phyloP scores from a whole-genome alignment of 2,329 filamentous ascomycete genomes.

The Trichoderma sp. region DNA sequence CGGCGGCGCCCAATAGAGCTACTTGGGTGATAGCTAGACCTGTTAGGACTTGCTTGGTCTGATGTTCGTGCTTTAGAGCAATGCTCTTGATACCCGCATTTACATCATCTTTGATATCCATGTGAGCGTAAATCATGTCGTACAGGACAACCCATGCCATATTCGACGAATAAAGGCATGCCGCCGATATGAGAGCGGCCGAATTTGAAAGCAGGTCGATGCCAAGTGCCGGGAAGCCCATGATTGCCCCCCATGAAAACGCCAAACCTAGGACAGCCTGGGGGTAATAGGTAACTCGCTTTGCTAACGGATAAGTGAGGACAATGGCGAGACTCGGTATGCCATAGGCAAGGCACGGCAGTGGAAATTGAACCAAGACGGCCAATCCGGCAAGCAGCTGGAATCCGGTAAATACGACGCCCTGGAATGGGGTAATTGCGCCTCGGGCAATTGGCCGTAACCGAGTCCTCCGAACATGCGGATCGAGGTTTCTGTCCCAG shows the following conservation, averaged over 20 bases:
- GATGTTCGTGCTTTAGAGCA: conserved; percentile 70
- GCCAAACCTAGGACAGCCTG: conserved; percentile 79
- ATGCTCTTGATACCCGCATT: conserved; percentile 89
- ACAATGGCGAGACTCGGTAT: conserved; percentile 73
- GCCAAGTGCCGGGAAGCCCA: conserved; percentile 82
- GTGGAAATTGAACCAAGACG: conserved; percentile 72
- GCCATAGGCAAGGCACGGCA: conserved; percentile 70
- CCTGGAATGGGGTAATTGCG: conserved; percentile 69
- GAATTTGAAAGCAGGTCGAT: conserved; percentile 66
- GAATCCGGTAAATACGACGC: conserved; percentile 67
- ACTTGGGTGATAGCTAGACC: conserved; percentile 69
- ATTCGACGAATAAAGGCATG: conserved; percentile 71
- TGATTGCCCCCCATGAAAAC: conserved; percentile 84
- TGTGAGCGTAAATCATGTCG: conserved; percentile 91
- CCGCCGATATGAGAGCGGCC: conserved; percentile 62
- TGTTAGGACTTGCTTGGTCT: conserved; percentile 72
- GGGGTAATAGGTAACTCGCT: conserved; percentile 83
- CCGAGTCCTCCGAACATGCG: conserved; percentile 71
- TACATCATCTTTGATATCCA: conserved; percentile 82
- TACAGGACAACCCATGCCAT: conserved; percentile 85
- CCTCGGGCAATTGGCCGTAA: conserved; percentile 77
- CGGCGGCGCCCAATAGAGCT: conserved; percentile 65
- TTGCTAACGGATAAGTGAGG: conserved; percentile 74
- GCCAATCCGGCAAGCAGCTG: conserved; percentile 72
- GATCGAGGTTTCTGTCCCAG: conserved; percentile 84